Base-by-base conservation (phyloP, 208 protist genomes). In the Phytomonas sp. region DNA sequence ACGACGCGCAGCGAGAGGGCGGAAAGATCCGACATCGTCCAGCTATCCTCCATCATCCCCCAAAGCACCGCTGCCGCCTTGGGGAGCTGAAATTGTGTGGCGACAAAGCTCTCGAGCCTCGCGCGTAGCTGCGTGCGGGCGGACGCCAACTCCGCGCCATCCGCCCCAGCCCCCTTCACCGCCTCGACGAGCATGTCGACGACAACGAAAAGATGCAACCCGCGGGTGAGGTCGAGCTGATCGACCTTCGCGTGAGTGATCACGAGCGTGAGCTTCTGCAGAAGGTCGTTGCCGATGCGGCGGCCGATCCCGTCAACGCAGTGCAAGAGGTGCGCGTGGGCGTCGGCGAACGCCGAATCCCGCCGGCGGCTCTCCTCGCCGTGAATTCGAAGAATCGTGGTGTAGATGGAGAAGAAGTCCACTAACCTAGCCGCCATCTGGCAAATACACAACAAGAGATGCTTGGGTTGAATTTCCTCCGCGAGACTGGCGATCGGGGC, bases 161-260 rank as follows among this genome's bases (percentile, higher is more conserved):
- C 73, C 17, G 91, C 66, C 4, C 89, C 89, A 7, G 92, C 67
- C 0, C 68, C 76, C 7, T 71, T 71, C 33, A 81, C 62, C 7
- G 77, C 82, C 68, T 93, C 87, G 11, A 89, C 76, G 20, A 92
- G 76, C 78, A 93, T 86, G 69, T 84, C 81, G n/a, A 87, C 66
- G 23, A 93, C 79, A 37, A 89, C 81, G 64, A 93, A 93, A 26
- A 91, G 64, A 67, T 95, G 90, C 75, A 95, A 72, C 56, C 88
- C 83, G 31, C 72, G 83, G 67, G 91, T 87, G 15, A 87, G 53
- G 70, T 91, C 85, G 37, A 91, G 70, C 13, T 64, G 66, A 37
- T 71, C 33, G 28, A 91, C 75, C 0, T 71, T 77, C 31, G 75
- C 72, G 68, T 76, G 76, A 9, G 79, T 67, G 30, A 95, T 73